Evolutionary conservation across 805 yeast genomes (phyloP), one percentile per base, ranked within the genome.

Genomic region (Brettanomyces nanus): DNA sequence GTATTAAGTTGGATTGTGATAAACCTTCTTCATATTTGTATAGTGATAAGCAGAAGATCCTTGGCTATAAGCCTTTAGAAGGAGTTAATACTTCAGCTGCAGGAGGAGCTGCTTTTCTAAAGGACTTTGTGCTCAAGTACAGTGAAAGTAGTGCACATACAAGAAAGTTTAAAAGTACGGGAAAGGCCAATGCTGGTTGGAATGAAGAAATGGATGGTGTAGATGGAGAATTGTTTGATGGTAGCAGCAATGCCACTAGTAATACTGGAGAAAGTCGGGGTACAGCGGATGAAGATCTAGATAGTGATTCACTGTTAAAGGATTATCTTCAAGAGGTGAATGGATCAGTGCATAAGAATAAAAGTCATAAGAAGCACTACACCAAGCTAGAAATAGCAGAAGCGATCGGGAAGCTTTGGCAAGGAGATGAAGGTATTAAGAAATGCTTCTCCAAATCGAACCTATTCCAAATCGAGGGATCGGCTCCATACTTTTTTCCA

Each of bases 401-500:
- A 21, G 86, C 96, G 0, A 79, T 90, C 19, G 53, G 56, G 26
- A 59, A 62, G 39, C 64, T 90, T 33, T 90, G 97, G 97, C 48
- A 51, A 4, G 52, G 66, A 3, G 95, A 86, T 56, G 45, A 53
- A 3, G 95, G 95, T 1, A 76, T 86, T 33, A 64, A 63, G 39
- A 66, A 62, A 43, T 73, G 82, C 58, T 77, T 66, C 51, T 58
- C 58, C 10, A 67, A 79, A 45, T 66, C 87, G 0, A 84, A 82
- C 56, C 81, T 77, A 52, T 86, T 86, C 56, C 96, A 87, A 54
- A 63, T 90, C 31, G 97, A 87, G 55, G 79, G 85, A 4, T 80
- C 85, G 32, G 87, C 95, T 0, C 62, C 75, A 6, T 86, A 82
- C 61, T 89, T 85, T 56, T 86, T 90, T 55, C 81, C 80, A 28